Evolutionary conservation across 257 asterid genomes (phyloP).

Genomic region (Oldenlandia corymbosa): DNA sequence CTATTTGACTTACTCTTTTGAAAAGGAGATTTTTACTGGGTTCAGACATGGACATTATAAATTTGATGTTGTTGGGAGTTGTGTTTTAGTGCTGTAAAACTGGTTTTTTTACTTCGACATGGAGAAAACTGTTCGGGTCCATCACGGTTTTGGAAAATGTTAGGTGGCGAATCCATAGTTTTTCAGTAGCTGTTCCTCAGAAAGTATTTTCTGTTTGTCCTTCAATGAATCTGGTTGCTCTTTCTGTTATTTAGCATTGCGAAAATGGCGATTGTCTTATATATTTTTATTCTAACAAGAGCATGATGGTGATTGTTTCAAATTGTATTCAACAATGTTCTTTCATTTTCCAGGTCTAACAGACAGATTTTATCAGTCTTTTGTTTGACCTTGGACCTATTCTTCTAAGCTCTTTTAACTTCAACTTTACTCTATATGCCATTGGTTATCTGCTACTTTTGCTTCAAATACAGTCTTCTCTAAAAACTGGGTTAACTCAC

Average conservation of each 20-base stretch:
- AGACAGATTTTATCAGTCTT: no score
- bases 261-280: neutral
- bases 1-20: conserved; percentile 25
- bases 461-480: neutral
- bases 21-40: conserved; percentile 23
- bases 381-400: conserved; percentile 1
- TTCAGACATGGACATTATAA: conserved; percentile 43
- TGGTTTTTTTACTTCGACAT: neutral
- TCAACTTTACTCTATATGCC: neutral
- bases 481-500: neutral
- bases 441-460: neutral
- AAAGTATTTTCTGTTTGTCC: neutral
- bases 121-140: conserved; percentile 18
- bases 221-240: neutral
- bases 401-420: neutral
- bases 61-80: conserved; percentile 25
- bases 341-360: no score
- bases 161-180: no score
- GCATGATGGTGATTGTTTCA: neutral
- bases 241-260: neutral
- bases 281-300: neutral
- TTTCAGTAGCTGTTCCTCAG: conserved; percentile 11
- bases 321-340: no score
- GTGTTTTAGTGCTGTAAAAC: conserved; percentile 30
- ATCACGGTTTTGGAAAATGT: no score